Percentiles rank a stretch among this genome's conserved stretches.
phyloP scores from a whole-genome alignment of 2,329 filamentous ascomycete genomes.

The Colletotrichum musae region DNA sequence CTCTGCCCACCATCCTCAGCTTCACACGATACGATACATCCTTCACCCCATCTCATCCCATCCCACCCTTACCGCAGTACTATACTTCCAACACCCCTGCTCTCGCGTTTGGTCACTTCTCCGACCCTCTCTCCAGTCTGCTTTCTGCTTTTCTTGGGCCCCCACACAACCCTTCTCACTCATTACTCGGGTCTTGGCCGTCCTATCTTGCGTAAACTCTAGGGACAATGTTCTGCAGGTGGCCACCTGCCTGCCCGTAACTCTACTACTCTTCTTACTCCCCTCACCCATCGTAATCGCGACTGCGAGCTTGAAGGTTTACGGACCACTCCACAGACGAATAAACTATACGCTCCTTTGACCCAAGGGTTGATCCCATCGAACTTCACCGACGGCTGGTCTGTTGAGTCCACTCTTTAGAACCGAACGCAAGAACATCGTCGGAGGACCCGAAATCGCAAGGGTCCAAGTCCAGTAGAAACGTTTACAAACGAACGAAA shows the following conservation, averaged over 20 bases:
- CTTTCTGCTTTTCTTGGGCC: slow-evolving; percentile 10
- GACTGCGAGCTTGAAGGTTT: slow-evolving; percentile 23
- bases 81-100: slow-evolving; percentile 7
- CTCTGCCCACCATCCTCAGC: slow-evolving; percentile 14
- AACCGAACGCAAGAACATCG: not conserved
- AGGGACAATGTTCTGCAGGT: slow-evolving; percentile 32
- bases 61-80: not conserved
- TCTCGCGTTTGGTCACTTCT: slow-evolving; percentile 16
- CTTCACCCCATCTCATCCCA: slow-evolving; percentile 6
- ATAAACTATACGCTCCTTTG: slow-evolving; percentile 24
- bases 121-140: slow-evolving; percentile 16
- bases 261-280: slow-evolving; percentile 4
- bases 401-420: slow-evolving; percentile 44
- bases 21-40: slow-evolving; percentile 22
- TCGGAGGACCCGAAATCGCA: no score
- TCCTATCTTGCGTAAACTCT: slow-evolving; percentile 36
- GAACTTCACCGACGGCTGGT: slow-evolving; percentile 47
- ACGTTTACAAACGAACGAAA: not conserved
- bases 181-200: slow-evolving; percentile 38
- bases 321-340: slow-evolving; percentile 18
- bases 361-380: slow-evolving; percentile 47
- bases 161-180: slow-evolving; percentile 34
- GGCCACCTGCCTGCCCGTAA: slow-evolving; percentile 27
- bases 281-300: slow-evolving; percentile 15
- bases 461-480: not conserved